phyloP scores from a whole-genome alignment of 2,329 filamentous ascomycete species.

The Aotearoamyces nothofagi region DNA sequence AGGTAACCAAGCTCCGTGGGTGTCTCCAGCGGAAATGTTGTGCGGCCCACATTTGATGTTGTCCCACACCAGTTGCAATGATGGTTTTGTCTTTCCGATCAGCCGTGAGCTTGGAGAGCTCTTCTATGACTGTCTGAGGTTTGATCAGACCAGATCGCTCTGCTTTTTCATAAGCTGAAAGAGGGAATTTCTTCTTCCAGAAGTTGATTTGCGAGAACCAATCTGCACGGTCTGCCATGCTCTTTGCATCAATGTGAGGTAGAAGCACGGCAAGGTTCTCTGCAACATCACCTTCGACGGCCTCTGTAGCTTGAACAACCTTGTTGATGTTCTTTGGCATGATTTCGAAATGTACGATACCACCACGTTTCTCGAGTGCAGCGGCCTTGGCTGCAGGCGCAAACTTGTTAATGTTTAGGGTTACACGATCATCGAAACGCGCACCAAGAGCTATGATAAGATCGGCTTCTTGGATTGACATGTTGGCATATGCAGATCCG shows the following conservation, averaged over 20 bases:
- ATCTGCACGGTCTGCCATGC: constrained; percentile 51
- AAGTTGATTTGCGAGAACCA: constrained; percentile 83
- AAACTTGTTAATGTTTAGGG: constrained; percentile 66
- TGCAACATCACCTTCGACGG: constrained; percentile 83
- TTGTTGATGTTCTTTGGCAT: constrained; percentile 99
- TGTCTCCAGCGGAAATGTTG: constrained; percentile 93
- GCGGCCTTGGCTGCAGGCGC: constrained; percentile 78
- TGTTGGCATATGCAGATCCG: constrained; percentile 91
- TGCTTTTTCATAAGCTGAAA: constrained; percentile 66
- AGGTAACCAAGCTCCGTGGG: constrained; percentile 90
- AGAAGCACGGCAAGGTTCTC: constrained; percentile 63
- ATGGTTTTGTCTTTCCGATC: constrained; percentile 70
- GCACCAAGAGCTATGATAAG: constrained; percentile 88
- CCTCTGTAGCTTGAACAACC: constrained; percentile 90
- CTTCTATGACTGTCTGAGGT: constrained; percentile 84
- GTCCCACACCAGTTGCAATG: constrained; percentile 87
- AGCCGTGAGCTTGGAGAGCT: constrained; percentile 71
- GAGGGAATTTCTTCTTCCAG: constrained; percentile 88
- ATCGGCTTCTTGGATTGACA: constrained; percentile 95
- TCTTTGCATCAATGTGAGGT: constrained; percentile 49
- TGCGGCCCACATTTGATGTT: constrained; percentile 98
- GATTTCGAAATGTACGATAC: constrained; percentile 95
- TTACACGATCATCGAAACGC: constrained; percentile 94
- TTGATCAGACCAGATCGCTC: constrained; percentile 71
- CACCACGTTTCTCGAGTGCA: constrained; percentile 70